phyloP scores from a whole-genome alignment of 768 basidiomycete genomes.

The Filobasidium floriforme region DNA sequence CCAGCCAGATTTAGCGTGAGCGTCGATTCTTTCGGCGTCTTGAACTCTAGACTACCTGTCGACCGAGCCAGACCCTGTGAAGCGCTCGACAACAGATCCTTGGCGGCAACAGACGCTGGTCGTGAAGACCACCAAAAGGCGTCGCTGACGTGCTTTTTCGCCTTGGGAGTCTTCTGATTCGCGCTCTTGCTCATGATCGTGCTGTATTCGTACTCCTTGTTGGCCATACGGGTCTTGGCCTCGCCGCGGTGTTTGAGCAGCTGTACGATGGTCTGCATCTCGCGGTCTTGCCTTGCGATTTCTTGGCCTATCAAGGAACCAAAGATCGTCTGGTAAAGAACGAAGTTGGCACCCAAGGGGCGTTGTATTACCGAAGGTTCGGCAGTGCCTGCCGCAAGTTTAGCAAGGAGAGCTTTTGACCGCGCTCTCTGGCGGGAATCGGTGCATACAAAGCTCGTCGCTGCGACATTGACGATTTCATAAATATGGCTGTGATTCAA shows the following conservation, averaged over 20 bases:
- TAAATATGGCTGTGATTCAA: neutral
- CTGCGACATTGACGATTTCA: neutral
- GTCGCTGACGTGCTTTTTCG: conserved; percentile 5
- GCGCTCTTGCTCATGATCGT: conserved; percentile 8
- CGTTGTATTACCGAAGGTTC: neutral
- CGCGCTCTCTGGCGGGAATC: too few relatives aligned
- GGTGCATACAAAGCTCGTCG: too few relatives aligned
- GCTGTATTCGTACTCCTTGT: conserved; percentile 1
- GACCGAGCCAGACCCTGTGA: neutral
- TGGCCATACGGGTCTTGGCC: neutral
- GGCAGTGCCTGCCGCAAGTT: neutral
- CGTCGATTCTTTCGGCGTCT: conserved; percentile 6
- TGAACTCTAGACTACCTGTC: neutral
- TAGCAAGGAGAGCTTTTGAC: too few relatives aligned
- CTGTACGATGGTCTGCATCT: neutral
- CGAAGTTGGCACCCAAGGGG: neutral
- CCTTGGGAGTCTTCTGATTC: neutral
- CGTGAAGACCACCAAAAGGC: conserved; percentile 2
- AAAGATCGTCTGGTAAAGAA: neutral
- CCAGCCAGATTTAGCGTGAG: conserved; percentile 3
- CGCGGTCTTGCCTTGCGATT: neutral
- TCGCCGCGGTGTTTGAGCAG: neutral
- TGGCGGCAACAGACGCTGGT: neutral
- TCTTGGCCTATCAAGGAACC: neutral
- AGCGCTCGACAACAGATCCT: neutral